Evolutionary conservation across 345 rosid genomes (phyloP).

Genomic region (Eucalyptus sideroxylon): DNA sequence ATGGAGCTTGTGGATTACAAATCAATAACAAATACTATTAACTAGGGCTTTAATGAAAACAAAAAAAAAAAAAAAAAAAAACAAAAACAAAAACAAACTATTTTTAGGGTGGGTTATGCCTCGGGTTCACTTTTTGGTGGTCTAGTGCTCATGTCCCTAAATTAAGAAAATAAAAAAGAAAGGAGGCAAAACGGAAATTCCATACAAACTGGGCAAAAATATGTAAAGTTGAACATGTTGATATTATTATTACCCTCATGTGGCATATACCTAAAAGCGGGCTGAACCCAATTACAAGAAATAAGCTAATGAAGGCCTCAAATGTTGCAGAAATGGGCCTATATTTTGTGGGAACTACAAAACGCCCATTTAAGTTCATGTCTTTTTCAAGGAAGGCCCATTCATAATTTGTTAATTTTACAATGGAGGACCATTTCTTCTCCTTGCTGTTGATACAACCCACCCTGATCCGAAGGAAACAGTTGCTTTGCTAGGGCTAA

Average conservation of each 20-base stretch:
- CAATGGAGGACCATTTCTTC: neutral
- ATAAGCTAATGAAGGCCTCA: neutral
- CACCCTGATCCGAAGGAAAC: neutral
- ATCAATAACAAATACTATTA: neutral
- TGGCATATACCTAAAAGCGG: neutral
- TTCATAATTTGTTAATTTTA: neutral
- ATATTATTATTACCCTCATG: neutral
- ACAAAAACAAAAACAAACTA: neutral
- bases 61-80: too few relatives aligned
- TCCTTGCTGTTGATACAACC: neutral
- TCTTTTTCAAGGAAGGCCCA: neutral
- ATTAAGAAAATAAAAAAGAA: neutral
- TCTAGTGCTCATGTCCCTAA: neutral
- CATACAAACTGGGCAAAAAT: neutral
- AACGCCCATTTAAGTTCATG: neutral
- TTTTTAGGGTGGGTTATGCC: neutral
- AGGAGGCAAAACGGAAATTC: neutral
- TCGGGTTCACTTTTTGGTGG: neutral
- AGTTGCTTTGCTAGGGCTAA: neutral
- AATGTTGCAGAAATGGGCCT: neutral
- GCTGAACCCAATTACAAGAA: neutral
- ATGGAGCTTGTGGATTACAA: neutral
- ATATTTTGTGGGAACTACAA: neutral
- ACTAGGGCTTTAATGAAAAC: neutral
- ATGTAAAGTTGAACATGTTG: neutral